Evolutionary conservation across 805 yeast species (phyloP).

Genomic region (Vanderwaltozyma verrucispora): DNA sequence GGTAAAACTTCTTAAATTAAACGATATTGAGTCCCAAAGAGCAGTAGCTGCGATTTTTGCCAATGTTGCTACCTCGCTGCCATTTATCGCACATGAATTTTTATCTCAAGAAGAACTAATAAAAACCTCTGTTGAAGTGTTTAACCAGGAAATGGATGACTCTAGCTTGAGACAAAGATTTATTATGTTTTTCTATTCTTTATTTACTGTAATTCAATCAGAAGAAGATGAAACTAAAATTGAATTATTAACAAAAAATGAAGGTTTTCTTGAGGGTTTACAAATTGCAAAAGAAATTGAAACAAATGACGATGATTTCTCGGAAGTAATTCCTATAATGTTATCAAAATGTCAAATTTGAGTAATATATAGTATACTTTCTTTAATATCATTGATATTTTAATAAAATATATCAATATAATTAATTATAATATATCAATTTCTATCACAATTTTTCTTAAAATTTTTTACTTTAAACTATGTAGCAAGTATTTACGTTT

Average conservation of each 20-base stretch:
- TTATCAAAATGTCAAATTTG: not conserved
- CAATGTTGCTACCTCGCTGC: constrained; percentile 25
- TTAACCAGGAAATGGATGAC: constrained; percentile 24
- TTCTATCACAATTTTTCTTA: too few relatives aligned
- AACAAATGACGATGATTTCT: constrained; percentile 11
- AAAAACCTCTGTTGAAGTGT: constrained; percentile 16
- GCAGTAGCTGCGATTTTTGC: constrained; percentile 32
- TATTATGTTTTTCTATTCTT: constrained; percentile 24
- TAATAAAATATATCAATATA: too few relatives aligned
- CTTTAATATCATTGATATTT: too few relatives aligned
- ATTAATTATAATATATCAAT: too few relatives aligned
- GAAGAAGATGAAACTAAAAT: constrained; percentile 3
- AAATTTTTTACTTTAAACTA: too few relatives aligned
- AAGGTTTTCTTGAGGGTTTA: constrained; percentile 8
- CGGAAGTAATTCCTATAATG: constrained; percentile 9
- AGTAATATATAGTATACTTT: too few relatives aligned
- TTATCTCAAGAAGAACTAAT: constrained; percentile 18
- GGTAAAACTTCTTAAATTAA: constrained; percentile 32
- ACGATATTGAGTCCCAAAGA: constrained; percentile 34
- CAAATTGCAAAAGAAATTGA: constrained; percentile 9
- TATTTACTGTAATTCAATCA: constrained; percentile 18
- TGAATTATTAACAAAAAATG: constrained; percentile 5
- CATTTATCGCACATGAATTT: constrained; percentile 28
- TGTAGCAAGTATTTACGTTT: too few relatives aligned
- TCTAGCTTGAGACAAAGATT: constrained; percentile 26